Percentiles rank a stretch among this genome's conserved stretches.
These are phyloP conservation scores for Allium cepa DNA, from an alignment of 106 monocot genomes.

Conservation along the genomic window DNA sequence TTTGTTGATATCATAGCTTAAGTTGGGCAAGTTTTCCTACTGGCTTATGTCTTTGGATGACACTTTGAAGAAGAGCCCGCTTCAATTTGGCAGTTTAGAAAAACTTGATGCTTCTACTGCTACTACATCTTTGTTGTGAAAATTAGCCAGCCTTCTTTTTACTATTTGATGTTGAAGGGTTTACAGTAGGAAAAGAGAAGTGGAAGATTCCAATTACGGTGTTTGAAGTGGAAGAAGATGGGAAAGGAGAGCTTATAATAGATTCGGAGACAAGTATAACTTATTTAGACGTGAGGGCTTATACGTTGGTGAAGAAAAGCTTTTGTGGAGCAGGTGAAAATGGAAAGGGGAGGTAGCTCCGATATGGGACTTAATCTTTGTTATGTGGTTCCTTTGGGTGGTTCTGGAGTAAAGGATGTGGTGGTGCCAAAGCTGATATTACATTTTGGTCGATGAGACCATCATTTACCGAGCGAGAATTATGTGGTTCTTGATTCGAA, in stretches of 20 bases:
- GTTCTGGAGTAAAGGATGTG: background rate
- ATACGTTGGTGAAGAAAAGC: too few species aligned
- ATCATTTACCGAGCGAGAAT: slow-evolving; percentile 51
- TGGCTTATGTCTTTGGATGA: slow-evolving; percentile 21
- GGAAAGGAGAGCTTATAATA: slow-evolving; percentile 45
- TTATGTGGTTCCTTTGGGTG: slow-evolving; percentile 16
- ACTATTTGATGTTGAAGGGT: slow-evolving; percentile 41
- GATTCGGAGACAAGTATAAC: too few species aligned
- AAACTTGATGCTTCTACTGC: too few species aligned
- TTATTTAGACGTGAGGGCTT: too few species aligned
- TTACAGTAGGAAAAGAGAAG: slow-evolving; percentile 31
- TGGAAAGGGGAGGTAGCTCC: slow-evolving; percentile 31
- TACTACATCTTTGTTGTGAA: background rate
- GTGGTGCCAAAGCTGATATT: slow-evolving; percentile 48
- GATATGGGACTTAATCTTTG: slow-evolving; percentile 40
- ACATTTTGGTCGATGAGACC: slow-evolving; percentile 47
- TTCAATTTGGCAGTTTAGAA: too few species aligned
- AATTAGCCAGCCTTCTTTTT: slow-evolving; percentile 9
- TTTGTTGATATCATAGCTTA: slow-evolving; percentile 12
- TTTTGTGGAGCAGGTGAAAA: too few species aligned
- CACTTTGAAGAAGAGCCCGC: slow-evolving; percentile 5
- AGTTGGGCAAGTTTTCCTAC: slow-evolving; percentile 19
- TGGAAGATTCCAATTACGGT: slow-evolving; percentile 18
- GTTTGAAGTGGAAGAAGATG: slow-evolving; percentile 23
- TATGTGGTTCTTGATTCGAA: too few species aligned